phyloP scores from a whole-genome alignment of 768 basidiomycete species.

The Trametes sanguinea region DNA sequence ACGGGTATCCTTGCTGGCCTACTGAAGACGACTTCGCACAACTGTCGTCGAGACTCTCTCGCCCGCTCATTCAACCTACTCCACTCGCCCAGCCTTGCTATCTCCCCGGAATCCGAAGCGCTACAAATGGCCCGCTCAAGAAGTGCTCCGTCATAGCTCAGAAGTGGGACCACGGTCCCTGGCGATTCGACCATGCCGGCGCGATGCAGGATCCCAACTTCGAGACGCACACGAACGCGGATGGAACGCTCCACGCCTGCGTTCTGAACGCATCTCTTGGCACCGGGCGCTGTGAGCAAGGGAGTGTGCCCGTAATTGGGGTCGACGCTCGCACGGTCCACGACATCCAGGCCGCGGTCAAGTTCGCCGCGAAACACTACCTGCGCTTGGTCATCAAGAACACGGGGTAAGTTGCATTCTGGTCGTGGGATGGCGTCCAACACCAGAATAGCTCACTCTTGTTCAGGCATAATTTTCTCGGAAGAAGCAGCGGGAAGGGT shows the following conservation, averaged over 20 bases:
- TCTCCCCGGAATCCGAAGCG: no score
- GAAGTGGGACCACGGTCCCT: constrained; percentile 36
- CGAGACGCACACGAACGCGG: constrained; percentile 37
- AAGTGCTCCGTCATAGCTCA: constrained; percentile 30
- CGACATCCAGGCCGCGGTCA: constrained; percentile 32
- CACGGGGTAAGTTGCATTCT: background rate
- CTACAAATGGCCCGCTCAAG: constrained; percentile 25
- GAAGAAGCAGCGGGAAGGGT: constrained; percentile 31
- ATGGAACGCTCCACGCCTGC: constrained; percentile 52
- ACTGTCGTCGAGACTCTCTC: no score
- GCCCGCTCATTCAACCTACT: constrained; percentile 34
- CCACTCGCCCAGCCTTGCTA: constrained; percentile 47
- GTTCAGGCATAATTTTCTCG: constrained; percentile 8
- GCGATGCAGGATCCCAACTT: constrained; percentile 39
- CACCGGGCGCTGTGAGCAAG: constrained; percentile 42
- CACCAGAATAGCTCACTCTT: constrained; percentile 11
- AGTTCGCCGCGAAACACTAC: constrained; percentile 26
- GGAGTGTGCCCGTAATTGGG: constrained; percentile 41
- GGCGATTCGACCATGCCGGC: constrained; percentile 44
- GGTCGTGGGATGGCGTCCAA: constrained; percentile 4
- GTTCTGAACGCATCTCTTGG: constrained; percentile 47
- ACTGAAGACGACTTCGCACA: constrained; percentile 27
- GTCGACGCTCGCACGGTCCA: constrained; percentile 29
- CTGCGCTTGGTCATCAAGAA: constrained; percentile 33
- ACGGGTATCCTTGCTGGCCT: constrained; percentile 8